Base-by-base conservation (phyloP, 202 grass and related monocot species). In the Hordeum pubiflorum region DNA sequence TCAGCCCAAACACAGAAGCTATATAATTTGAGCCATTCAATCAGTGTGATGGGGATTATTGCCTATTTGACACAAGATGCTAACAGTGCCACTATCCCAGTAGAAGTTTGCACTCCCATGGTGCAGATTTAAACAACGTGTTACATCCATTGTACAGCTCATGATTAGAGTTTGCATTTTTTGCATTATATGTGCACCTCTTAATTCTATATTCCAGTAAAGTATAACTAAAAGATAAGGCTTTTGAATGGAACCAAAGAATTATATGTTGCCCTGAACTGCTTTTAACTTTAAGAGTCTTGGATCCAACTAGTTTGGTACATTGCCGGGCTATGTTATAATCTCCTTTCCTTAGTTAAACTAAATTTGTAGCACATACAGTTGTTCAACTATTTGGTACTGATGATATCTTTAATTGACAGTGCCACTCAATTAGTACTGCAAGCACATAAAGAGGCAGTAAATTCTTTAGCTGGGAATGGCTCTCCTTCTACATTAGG, bases 351-450 rank as follows among this genome's bases (percentile, higher is more conserved):
- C 32, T 23, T 78, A 57, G 36, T 39, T 79, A 69, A 34, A 67
- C 34, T 63, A 46, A 66, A 29, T 79, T 48, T 61, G 1, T 52
- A 69, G 24, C 77, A 26, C 58, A 24, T 85, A 85, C 10, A 73
- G 44, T 34, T 26, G 22, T 61, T 3, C 4, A 46, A 61, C 61
- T 55, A 63, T 74, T 74, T 65, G 32, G 59, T 62, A 48, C 32
- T 75, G 52, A 63, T 79, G 7, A 52, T 81, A 34, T 75, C 22
- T 86, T 60, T 62, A 31, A 67, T 89, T 44, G 79, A 78, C 82
- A 99, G 96, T 85, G 90, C 92, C 50, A 91, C 87, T 66, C 96
- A 93, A 10, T 86, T 96, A 82, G 96, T 99, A 78, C 70, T 99
- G 59, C 86, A 76, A 65, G 92, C 92, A 54, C 96, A 99, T 86